Evolutionary conservation across 805 yeast genomes (phyloP).

Genomic region (Nakazawaea holstii): DNA sequence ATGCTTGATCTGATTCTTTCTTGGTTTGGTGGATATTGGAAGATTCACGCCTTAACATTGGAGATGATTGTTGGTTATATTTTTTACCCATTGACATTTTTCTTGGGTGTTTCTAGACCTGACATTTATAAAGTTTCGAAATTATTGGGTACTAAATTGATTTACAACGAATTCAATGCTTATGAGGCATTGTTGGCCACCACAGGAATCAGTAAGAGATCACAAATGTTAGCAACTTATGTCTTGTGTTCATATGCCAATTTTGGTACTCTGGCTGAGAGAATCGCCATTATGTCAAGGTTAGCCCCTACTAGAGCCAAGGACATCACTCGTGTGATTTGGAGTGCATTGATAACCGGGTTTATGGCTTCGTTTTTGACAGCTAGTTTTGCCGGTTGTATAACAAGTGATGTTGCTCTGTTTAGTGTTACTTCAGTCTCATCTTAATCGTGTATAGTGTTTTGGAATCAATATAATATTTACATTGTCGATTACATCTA

Average conservation of each 20-base stretch:
- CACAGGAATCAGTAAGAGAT: constrained; percentile 40
- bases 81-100: constrained; percentile 55
- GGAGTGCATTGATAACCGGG: constrained; percentile 46
- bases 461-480: neutral
- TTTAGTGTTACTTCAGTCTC: constrained; percentile 13
- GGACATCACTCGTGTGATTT: constrained; percentile 38
- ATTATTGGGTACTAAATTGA: constrained; percentile 51
- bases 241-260: constrained; percentile 60
- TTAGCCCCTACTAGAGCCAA: constrained; percentile 44
- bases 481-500: too few species aligned
- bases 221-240: constrained; percentile 50
- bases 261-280: constrained; percentile 55
- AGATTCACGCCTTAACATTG: constrained; percentile 43
- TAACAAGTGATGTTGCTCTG: constrained; percentile 29
- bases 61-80: constrained; percentile 54
- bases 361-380: constrained; percentile 45
- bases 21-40: constrained; percentile 63
- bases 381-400: constrained; percentile 43
- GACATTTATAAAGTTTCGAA: constrained; percentile 47
- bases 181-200: constrained; percentile 29
- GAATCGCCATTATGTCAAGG: constrained; percentile 51
- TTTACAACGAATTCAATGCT: constrained; percentile 60
- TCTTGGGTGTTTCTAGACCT: constrained; percentile 48
- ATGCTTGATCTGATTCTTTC: constrained; percentile 49
- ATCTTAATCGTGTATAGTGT: neutral